Base-by-base conservation (phyloP, 1,284 basidiomycete species). In the Tausonia pullulans region DNA sequence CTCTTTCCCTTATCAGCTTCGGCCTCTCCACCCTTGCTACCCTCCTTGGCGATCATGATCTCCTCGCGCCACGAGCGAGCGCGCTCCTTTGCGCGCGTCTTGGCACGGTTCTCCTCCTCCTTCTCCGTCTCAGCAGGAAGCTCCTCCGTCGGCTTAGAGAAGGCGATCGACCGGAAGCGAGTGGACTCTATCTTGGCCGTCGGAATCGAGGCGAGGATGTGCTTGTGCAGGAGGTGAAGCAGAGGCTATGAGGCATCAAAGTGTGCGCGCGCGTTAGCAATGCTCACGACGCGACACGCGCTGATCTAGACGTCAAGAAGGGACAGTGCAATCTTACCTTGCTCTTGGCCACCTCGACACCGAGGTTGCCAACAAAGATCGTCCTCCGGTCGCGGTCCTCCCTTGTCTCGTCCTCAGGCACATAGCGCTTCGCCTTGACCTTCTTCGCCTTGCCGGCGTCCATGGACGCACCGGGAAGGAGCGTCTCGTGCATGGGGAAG, bases 311-410 rank as follows among this genome's bases (percentile, higher is more conserved):
- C 16, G 10, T 40, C 51, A 11, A 8, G 10, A 56, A 58, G 57
- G 8, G 4, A 43, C 44, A 67, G 62, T 69, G 58, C 48, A 74
- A 74, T 69, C 74, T 61, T 69, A 91, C 91, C 75, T 85, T 86
- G 70, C 82, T 84, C 63, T 87, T 87, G 14, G 84, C 85, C 7
- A 88, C 83, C 5, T 88, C 85, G 2, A 88, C 79, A 3, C 86
- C 83, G 0, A 98, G 78, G 73, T 98, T 98, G 9, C 95, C 95
- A n/a, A 98, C 77, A 73, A 98, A 98, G 61, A 97, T 79, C 1
- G 94, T 96, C 43, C 94, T 83, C 16, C 82, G 80, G 72, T 96
- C 85, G 60, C 87, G 81, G 66, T 83, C 83, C 63, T 83, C 84
- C 9, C 80, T 43, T 0, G 86, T 86, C 75, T 94, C 90, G 61